phyloP scores from a whole-genome alignment of 169 alveolate genomes.

The Perkinsus olseni region DNA sequence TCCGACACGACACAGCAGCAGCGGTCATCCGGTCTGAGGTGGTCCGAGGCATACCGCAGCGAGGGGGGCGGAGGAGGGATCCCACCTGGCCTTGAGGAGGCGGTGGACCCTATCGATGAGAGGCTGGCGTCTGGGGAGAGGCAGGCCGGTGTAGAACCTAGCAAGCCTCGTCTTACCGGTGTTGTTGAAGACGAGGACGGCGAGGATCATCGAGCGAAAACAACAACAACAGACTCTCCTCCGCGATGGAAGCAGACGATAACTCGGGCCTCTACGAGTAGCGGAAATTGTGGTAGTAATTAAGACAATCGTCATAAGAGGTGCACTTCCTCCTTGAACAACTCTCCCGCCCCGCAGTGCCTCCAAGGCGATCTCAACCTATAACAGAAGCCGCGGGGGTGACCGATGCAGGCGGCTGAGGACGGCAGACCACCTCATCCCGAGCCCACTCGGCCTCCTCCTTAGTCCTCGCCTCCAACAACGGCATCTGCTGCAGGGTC shows the following conservation, averaged over 20 bases:
- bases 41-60: conserved; percentile 6
- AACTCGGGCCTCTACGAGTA: too few relatives aligned
- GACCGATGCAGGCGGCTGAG: too few relatives aligned
- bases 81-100: background rate
- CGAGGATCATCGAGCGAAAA: conserved; percentile 50
- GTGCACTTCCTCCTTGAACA: too few relatives aligned
- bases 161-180: conserved; percentile 68
- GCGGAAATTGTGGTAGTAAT: too few relatives aligned
- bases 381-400: too few relatives aligned
- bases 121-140: background rate
- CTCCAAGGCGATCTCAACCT: too few relatives aligned
- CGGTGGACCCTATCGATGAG: background rate
- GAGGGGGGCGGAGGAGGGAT: background rate
- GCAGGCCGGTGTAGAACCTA: conserved; percentile 62
- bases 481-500: background rate
- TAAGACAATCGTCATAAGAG: too few relatives aligned
- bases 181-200: conserved; percentile 56
- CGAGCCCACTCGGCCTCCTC: background rate
- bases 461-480: background rate
- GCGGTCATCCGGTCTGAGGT: conserved; percentile 38
- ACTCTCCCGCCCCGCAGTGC: too few relatives aligned
- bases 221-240: background rate
- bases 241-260: background rate
- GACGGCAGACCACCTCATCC: too few relatives aligned
- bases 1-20: conserved; percentile 60